Base-by-base conservation (phyloP, 2,329 filamentous ascomycete genomes). In the Fusarium dlaminii region DNA sequence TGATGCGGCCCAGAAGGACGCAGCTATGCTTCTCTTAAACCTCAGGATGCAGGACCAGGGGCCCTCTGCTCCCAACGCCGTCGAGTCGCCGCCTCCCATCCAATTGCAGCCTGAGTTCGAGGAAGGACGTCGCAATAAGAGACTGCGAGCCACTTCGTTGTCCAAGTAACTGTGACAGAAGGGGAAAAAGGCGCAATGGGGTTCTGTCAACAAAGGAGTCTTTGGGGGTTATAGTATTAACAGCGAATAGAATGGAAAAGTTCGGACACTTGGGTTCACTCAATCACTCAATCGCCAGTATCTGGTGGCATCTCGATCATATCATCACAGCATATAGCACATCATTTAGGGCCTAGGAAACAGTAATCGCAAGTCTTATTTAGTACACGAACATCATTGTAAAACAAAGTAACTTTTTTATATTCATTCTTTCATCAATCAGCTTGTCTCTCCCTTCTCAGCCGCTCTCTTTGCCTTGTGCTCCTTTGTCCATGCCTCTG, bases 401-500 rank as follows among this genome's bases (percentile, higher is more conserved):
- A 42, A 49, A 74, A 45, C 43, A 59, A 51, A 20, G 49, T 45
- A 36, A 49, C 48, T 60, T 55, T 46, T 30, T 70, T 58, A 42
- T 60, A 36, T 63, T 54, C 66, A 57, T 18, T 36, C 32, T 17
- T 15, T 20, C 15, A 32, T 57, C 13, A 8, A 45, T 74, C 40
- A 73, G 22, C 49, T 73, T 17, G 48, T 66, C 70, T 72, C 74
- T 52, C 77, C 79, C 78, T 68, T 86, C 79, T 87, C 86, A 7
- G 83, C 84, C 8, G 86, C 87, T 82, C 90, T 94, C 81, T 93
- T 91, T 78, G 86, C 88, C 86, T 98, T 98, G 81, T 95, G 95
- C 77, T 96, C 93, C 72, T 90, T 88, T 40, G 98, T 91, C 92
- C 95, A 99, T n/a, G 82, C 87, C 14, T 87, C 87, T 3, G 93